phyloP scores from a whole-genome alignment of 768 basidiomycete genomes.

The Kwoniella heveanensis region DNA sequence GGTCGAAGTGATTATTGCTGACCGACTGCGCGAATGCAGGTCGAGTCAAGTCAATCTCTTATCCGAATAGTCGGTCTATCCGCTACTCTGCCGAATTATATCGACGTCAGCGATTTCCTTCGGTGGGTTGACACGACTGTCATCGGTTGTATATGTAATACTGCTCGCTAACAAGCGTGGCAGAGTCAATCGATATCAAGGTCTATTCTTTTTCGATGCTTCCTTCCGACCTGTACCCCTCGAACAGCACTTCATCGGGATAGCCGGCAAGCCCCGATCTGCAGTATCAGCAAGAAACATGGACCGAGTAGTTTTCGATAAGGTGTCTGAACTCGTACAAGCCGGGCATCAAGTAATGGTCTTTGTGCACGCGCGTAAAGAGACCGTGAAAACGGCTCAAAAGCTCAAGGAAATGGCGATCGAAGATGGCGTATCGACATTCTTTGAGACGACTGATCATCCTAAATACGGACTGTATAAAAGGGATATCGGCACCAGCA shows the following conservation, averaged over 20 bases:
- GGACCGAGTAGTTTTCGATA: constrained; percentile 83
- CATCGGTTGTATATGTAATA: not conserved
- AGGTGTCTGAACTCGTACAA: constrained; percentile 74
- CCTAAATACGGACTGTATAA: constrained; percentile 76
- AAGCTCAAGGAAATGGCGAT: constrained; percentile 75
- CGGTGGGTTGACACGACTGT: constrained; percentile 61
- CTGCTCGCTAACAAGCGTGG: not conserved
- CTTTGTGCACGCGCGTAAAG: constrained; percentile 96
- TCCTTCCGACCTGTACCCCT: constrained; percentile 95
- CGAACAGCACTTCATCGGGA: constrained; percentile 94
- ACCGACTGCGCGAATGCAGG: constrained; percentile 60
- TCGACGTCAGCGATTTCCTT: constrained; percentile 93
- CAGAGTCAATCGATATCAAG: constrained; percentile 81
- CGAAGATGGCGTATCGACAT: constrained; percentile 69
- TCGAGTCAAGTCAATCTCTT: constrained; percentile 92
- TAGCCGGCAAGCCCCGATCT: constrained; percentile 83
- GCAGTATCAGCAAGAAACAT: constrained; percentile 75
- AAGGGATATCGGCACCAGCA: constrained; percentile 72
- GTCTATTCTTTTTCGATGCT: constrained; percentile 95
- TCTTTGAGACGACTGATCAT: constrained; percentile 80
- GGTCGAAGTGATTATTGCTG: not conserved
- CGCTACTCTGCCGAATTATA: constrained; percentile 94
- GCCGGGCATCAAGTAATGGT: constrained; percentile 99
- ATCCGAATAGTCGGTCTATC: constrained; percentile 93
- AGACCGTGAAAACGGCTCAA: constrained; percentile 89